phyloP scores from a whole-genome alignment of 768 basidiomycete species.

The Lactarius sanguifluus region DNA sequence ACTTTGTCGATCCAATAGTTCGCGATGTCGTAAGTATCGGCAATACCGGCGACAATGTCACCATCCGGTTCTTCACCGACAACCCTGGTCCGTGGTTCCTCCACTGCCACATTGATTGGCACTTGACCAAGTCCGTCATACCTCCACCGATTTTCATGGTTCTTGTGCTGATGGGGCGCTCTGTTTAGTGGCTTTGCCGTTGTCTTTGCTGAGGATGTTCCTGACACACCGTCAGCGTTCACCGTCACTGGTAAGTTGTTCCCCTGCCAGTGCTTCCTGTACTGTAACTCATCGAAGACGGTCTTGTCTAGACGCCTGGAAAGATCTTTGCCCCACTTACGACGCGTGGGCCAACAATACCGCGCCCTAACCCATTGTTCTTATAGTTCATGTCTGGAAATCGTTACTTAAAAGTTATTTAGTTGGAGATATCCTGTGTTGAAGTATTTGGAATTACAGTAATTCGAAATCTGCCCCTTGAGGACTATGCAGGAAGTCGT shows the following conservation, averaged over 20 bases:
- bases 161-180: background rate
- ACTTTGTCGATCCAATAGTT: constrained; percentile 27
- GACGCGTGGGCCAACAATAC: background rate
- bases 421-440: background rate
- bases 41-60: constrained; percentile 22
- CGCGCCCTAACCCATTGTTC: background rate
- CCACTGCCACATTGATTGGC: constrained; percentile 38
- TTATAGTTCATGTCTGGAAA: background rate
- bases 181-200: constrained; percentile 18
- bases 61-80: constrained; percentile 36
- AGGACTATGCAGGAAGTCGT: too few relatives aligned
- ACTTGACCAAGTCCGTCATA: constrained; percentile 51
- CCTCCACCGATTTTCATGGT: constrained; percentile 48
- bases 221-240: background rate
- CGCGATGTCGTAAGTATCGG: constrained; percentile 32
- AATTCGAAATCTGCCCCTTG: too few relatives aligned
- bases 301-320: constrained; percentile 13
- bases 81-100: constrained; percentile 36
- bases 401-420: background rate
- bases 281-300: background rate
- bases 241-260: background rate
- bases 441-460: background rate
- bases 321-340: constrained; percentile 6
- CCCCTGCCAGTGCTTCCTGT: background rate
- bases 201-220: constrained; percentile 25